Evolutionary conservation across 2,329 filamentous ascomycete genomes (phyloP).

Genomic region (Cryphonectria parasitica): DNA sequence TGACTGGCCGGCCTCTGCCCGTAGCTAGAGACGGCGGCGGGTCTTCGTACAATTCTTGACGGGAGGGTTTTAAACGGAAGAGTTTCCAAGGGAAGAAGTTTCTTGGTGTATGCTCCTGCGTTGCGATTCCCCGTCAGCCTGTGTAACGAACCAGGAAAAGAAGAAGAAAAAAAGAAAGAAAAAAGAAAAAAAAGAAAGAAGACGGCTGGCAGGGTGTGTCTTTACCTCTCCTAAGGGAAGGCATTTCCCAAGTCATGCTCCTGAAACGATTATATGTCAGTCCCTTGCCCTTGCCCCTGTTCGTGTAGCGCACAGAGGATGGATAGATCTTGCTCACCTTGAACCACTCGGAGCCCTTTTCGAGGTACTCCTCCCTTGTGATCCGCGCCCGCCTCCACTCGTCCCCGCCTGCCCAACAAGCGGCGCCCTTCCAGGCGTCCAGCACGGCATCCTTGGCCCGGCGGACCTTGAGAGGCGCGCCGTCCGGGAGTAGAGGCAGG

Average conservation of each 20-base stretch:
- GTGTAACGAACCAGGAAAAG: neutral
- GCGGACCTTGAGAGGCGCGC: slow-evolving; percentile 69
- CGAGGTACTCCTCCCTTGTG: slow-evolving; percentile 79
- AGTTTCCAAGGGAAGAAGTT: neutral
- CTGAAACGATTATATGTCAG: neutral
- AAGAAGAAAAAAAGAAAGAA: too few relatives aligned
- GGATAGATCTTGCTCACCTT: slow-evolving; percentile 60
- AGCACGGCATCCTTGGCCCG: slow-evolving; percentile 75
- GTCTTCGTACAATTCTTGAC: neutral
- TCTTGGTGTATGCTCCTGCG: neutral
- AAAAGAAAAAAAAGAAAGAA: too few relatives aligned
- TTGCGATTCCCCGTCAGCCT: neutral
- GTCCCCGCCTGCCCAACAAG: slow-evolving; percentile 73
- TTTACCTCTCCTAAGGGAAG: slow-evolving; percentile 37
- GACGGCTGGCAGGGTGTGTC: too few relatives aligned
- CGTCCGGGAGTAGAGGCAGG: slow-evolving; percentile 70
- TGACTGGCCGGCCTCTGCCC: neutral
- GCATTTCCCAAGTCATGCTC: slow-evolving; percentile 68
- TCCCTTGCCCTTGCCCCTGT: neutral
- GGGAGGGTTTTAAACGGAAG: neutral
- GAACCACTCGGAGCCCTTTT: slow-evolving; percentile 93
- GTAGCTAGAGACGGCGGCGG: neutral
- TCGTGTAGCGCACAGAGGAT: neutral
- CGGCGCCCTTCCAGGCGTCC: slow-evolving; percentile 94
- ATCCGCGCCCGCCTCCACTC: slow-evolving; percentile 69